phyloP scores from a whole-genome alignment of 108 stramenopile genomes.

The Stephanodiscus triporus region DNA sequence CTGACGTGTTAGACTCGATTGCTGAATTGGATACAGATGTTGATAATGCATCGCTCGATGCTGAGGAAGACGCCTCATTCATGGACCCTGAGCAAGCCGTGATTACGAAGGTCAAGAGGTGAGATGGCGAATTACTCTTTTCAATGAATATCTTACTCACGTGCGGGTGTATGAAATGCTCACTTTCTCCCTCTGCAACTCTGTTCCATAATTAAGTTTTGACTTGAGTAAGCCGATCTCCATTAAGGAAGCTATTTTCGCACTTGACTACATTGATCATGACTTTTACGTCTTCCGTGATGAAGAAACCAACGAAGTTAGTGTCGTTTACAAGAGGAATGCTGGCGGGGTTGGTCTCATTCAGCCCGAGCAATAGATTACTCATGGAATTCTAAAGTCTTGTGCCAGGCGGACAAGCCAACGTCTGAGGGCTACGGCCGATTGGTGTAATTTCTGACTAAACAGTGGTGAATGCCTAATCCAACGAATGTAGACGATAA shows the following conservation, averaged over 20 bases:
- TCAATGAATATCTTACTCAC: neutral
- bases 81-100: conserved; percentile 76
- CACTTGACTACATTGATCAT: conserved; percentile 91
- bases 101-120: conserved; percentile 76
- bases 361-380: conserved; percentile 57
- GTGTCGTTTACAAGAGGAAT: conserved; percentile 92
- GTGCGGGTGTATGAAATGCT: neutral
- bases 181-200: neutral
- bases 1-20: conserved; percentile 63
- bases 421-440: neutral
- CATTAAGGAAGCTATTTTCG: conserved; percentile 87
- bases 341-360: conserved; percentile 88
- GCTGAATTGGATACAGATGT: conserved; percentile 23
- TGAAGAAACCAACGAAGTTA: conserved; percentile 77
- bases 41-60: conserved; percentile 37
- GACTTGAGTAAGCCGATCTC: conserved; percentile 80
- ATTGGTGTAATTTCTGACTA: neutral
- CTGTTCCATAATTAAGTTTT: conserved; percentile 48
- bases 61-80: conserved; percentile 39
- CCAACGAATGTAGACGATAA: neutral
- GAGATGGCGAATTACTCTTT: conserved; percentile 22
- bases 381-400: neutral
- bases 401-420: neutral
- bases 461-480: too few species aligned
- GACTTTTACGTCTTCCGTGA: conserved; percentile 91